Percentiles rank a stretch among this genome's conserved stretches.
These are phyloP conservation scores for Phytophthora melonis DNA, from an alignment of 352 stramenopile species.

Conservation along the genomic window DNA sequence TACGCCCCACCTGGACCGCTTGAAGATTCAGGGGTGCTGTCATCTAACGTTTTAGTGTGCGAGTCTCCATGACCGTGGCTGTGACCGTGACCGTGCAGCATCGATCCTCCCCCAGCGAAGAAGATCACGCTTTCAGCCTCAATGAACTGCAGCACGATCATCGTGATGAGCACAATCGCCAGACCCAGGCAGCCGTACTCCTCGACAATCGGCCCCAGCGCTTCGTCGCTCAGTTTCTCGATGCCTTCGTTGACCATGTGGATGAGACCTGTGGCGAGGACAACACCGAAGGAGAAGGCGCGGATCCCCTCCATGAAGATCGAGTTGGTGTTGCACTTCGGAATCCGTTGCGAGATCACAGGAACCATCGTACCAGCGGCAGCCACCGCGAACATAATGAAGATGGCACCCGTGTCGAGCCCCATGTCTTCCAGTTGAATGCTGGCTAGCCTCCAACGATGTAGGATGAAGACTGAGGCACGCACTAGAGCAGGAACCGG, in stretches of 20 bases:
- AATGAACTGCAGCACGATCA: slow-evolving; percentile 60
- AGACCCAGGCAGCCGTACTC: slow-evolving; percentile 52
- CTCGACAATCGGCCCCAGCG: slow-evolving; percentile 51
- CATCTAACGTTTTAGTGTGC: neutral
- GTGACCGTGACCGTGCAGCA: slow-evolving; percentile 35
- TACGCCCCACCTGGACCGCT: neutral
- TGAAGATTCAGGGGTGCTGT: neutral
- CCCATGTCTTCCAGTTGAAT: slow-evolving; percentile 34
- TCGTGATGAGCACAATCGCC: slow-evolving; percentile 53
- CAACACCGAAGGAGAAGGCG: slow-evolving; percentile 61
- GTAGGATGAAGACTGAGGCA: slow-evolving; percentile 2
- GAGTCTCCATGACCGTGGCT: slow-evolving; percentile 17
- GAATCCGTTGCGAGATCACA: slow-evolving; percentile 39
- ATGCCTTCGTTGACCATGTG: slow-evolving; percentile 70
- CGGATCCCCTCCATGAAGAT: slow-evolving; percentile 48
- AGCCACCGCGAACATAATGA: slow-evolving; percentile 56
- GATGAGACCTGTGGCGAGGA: slow-evolving; percentile 65
- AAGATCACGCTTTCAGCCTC: slow-evolving; percentile 63
- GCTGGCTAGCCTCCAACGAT: neutral
- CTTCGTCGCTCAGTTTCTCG: slow-evolving; percentile 56
- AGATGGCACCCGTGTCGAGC: slow-evolving; percentile 49
- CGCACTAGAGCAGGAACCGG: neutral
- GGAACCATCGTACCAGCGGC: slow-evolving; percentile 42
- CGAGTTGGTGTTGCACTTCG: slow-evolving; percentile 23
- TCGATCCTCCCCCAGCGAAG: slow-evolving; percentile 29